Evolutionary conservation across 1,284 basidiomycete species (phyloP).

Genomic region (Phellinidium pouzarii): DNA sequence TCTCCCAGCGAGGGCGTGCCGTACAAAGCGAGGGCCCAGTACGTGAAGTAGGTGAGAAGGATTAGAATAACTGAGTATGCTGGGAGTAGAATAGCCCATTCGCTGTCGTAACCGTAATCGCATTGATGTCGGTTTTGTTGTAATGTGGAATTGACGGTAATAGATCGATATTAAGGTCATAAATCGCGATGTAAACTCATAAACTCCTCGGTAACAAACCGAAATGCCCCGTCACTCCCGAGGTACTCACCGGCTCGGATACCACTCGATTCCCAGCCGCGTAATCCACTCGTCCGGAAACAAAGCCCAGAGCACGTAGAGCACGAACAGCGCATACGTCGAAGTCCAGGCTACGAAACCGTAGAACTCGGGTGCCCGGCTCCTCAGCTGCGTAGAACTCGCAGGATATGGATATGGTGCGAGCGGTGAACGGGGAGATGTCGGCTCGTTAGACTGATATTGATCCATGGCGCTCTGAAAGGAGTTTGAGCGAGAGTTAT

Average conservation of each 20-base stretch:
- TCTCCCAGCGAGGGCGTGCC: slow-evolving; percentile 67
- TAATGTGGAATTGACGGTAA: too few species aligned
- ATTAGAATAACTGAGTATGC: slow-evolving; percentile 70
- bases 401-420: slow-evolving; percentile 48
- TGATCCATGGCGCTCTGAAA: background rate
- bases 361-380: slow-evolving; percentile 76
- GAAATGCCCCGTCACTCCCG: too few species aligned
- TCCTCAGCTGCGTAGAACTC: slow-evolving; percentile 37
- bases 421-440: slow-evolving; percentile 47
- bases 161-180: too few species aligned
- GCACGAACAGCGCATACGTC: slow-evolving; percentile 63
- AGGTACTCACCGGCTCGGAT: slow-evolving; percentile 79
- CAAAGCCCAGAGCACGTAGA: slow-evolving; percentile 66
- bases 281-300: slow-evolving; percentile 49
- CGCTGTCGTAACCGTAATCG: too few species aligned
- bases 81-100: slow-evolving; percentile 84
- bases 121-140: too few species aligned
- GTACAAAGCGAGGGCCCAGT: slow-evolving; percentile 68
- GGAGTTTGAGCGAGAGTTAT: background rate
- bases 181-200: slow-evolving; percentile 13
- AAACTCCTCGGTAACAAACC: background rate
- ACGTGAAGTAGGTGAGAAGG: slow-evolving; percentile 72
- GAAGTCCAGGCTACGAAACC: slow-evolving; percentile 81
- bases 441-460: slow-evolving; percentile 27
- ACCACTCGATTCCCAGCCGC: slow-evolving; percentile 70